Evolutionary conservation across 108 stramenopile genomes (phyloP), one percentile per base, ranked within the genome.

Genomic region (Nannochloropsis oceanica): DNA sequence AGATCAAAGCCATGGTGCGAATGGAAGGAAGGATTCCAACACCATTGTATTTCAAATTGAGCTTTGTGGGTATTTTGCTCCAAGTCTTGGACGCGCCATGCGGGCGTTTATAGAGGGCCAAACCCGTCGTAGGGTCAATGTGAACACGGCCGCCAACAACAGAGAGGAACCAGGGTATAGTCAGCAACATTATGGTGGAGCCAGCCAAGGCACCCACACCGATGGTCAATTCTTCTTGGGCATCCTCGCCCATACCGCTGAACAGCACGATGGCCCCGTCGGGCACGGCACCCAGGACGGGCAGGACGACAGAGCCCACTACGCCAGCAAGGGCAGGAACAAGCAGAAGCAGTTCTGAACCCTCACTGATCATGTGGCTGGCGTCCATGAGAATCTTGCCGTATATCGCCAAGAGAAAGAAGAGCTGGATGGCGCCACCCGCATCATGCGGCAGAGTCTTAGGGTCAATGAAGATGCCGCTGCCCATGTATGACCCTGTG

Each of bases 181-280:
- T 99, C 85, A 99, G 85, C 80, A 99, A 93, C 97, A 99, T 97
- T 83, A 97, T 97, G 34, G 97, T 99, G 26, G 93, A 94, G 27
- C 97, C 98, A 0, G 98, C 98, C 83, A 99, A 91, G 26, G 98
- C 96, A 14, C 98, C 98, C 9, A 99, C 96, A 22, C 97, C 98
- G 12, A 97, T 96, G 13, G 92, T 86, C 10, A 98, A 92, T 22
- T 96, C 94, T 20, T 86, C 80, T 84, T 87, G 85, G 3, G 88
- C 88, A 79, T 88, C 20, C 8, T 82, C 82, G 22, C 88, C 88
- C 82, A 88, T 44, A 8, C 98, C 98, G 13, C 93, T 93, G 84
- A 99, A 99, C 12, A 97, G 91, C 86, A 99, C 95, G 85, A 99
- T 97, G 50, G 96, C 96, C 42, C 95, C 97, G 91, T 99, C 98